Base-by-base conservation (phyloP, 2,329 filamentous ascomycete genomes). In the Fusarium euwallaceae region DNA sequence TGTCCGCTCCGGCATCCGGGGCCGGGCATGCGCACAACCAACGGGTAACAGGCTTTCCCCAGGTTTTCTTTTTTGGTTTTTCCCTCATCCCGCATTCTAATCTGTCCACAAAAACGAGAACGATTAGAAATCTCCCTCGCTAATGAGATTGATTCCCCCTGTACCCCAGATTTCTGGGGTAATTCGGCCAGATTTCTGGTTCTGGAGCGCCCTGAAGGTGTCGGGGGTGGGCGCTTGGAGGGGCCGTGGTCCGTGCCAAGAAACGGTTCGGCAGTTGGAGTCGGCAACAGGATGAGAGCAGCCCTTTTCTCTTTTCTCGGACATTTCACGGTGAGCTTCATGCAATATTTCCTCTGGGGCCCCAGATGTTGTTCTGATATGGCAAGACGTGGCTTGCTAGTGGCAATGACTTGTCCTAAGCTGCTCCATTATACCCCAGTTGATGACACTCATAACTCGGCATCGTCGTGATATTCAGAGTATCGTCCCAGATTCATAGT, bases 221-320 rank as follows among this genome's bases (percentile, higher is more conserved):
- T 67, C 39, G 62, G 61, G 43, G 36, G 43, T 59, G 72, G 69
- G 62, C 24, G 24, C 24, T 51, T 69, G 61, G 66, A 37, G 65
- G 66, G 66, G 63, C 61, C 29, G 24, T 75, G 73, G 73, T 61
- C 70, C 66, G 75, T 77, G 75, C 76, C 75, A 75, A 72, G 73
- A 53, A 39, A 64, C 34, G 27, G 27, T 29, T 78, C 76, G 76
- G 76, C 76, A 78, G 64, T 78, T 78, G 67, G 55, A 72, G 75
- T 78, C 76, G 76, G 76, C 76, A 78, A 78, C 71, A 22, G 12
- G 27, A 56, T 27, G 24, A 12, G 11, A 10, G 9, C 29, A 11
- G 9, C 20, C 6, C 16, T 74, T 55, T 41, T 37, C 43, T 39
- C 34, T 32, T 45, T 20, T 60, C 29, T 61, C 29, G 59, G 59